phyloP scores from a whole-genome alignment of 257 asterid genomes.

The Penstemon davidsonii region DNA sequence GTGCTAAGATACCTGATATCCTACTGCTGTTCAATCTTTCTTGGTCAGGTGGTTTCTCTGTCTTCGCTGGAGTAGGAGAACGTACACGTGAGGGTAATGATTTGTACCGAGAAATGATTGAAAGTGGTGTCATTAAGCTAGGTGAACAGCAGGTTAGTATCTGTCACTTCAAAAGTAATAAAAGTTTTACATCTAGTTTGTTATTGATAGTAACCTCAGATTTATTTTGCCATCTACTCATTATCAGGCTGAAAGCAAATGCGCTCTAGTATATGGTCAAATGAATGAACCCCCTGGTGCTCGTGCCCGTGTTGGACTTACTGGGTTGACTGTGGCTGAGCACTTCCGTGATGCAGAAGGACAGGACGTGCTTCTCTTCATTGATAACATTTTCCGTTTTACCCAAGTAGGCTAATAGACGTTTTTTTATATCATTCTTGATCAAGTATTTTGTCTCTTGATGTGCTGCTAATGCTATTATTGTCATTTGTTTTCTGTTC shows the following conservation, averaged over 20 bases:
- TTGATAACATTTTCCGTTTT: slow-evolving; percentile 95
- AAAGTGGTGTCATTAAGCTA: slow-evolving; percentile 99
- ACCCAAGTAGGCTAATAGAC: slow-evolving; percentile 59
- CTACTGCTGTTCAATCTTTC: slow-evolving; percentile 11
- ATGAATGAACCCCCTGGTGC: slow-evolving; percentile 99
- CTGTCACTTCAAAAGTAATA: too few relatives aligned
- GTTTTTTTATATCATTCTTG: not conserved
- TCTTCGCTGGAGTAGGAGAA: slow-evolving; percentile 99
- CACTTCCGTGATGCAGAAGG: slow-evolving; percentile 99
- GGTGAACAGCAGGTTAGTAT: slow-evolving; percentile 86
- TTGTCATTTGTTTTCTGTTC: not conserved
- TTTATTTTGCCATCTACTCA: not conserved
- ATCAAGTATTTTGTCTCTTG: not conserved
- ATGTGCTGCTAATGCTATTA: not conserved
- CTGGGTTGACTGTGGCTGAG: slow-evolving; percentile 97
- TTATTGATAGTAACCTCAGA: not conserved
- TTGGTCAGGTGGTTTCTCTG: slow-evolving; percentile 94
- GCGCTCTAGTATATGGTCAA: slow-evolving; percentile 98
- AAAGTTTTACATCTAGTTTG: slow-evolving; percentile 4
- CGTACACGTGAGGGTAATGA: slow-evolving; percentile 99
- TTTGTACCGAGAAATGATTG: slow-evolving; percentile 98
- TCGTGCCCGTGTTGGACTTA: slow-evolving; percentile 99
- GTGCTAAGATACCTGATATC: slow-evolving; percentile 12
- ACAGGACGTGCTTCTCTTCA: slow-evolving; percentile 98
- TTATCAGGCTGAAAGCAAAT: slow-evolving; percentile 82